phyloP scores from a whole-genome alignment of 1,284 basidiomycete genomes.

The Tilletiopsis washingtonensis region DNA sequence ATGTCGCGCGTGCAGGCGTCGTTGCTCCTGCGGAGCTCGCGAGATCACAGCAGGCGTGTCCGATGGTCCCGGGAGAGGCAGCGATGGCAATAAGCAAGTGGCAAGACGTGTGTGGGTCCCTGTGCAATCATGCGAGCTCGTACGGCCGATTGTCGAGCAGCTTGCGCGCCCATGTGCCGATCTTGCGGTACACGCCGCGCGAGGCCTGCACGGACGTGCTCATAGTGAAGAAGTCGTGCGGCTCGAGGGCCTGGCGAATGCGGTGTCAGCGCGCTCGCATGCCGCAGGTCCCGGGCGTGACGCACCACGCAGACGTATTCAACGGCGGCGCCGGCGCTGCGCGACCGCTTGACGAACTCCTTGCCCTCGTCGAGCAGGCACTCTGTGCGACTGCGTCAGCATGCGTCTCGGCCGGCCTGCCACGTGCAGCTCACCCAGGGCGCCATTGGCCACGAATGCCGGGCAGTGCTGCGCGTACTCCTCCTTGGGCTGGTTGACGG shows the following conservation, averaged over 20 bases:
- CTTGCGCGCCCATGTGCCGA: constrained; percentile 19
- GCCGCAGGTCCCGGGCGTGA: constrained; percentile 13
- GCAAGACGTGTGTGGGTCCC: too few species aligned
- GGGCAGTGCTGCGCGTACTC: constrained; percentile 18
- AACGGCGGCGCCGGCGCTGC: constrained; percentile 2
- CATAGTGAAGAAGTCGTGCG: constrained; percentile 31
- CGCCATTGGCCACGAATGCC: constrained; percentile 19
- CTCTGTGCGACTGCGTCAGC: neutral
- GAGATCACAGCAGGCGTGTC: too few species aligned
- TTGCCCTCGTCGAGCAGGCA: constrained; percentile 21
- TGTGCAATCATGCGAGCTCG: neutral
- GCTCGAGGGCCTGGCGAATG: constrained; percentile 7
- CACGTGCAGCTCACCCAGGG: neutral
- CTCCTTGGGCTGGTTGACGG: constrained; percentile 18
- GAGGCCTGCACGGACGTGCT: constrained; percentile 21
- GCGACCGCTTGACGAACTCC: constrained; percentile 13
- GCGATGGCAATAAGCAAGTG: too few species aligned
- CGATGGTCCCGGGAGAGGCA: too few species aligned
- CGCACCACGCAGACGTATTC: constrained; percentile 10
- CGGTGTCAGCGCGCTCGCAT: constrained; percentile 2
- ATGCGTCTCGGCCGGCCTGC: neutral
- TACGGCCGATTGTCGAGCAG: neutral
- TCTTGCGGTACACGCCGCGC: constrained; percentile 14
- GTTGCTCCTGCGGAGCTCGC: too few species aligned
- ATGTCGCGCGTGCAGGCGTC: too few species aligned